Evolutionary conservation across 176 grass and related monocot species (phyloP).

Genomic region (Carex pumila): DNA sequence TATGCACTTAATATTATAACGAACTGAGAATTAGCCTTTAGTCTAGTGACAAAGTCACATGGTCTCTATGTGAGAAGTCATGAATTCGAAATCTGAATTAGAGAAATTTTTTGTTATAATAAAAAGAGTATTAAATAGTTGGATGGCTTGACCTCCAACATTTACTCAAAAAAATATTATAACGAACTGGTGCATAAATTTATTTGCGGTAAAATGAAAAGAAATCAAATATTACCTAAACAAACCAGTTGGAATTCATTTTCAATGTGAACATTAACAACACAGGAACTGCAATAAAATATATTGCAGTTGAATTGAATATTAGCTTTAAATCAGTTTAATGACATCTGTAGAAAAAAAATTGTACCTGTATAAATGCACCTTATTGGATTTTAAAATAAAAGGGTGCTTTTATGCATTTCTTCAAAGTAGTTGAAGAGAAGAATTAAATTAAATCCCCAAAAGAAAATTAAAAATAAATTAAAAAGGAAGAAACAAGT

Average conservation of each 20-base stretch:
- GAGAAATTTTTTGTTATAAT: no score
- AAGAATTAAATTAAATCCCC: background rate
- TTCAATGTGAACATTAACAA: background rate
- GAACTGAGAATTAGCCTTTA: background rate
- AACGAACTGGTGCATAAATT: background rate
- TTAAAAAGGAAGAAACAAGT: background rate
- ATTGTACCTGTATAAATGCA: background rate
- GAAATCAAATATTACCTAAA: background rate
- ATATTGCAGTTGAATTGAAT: background rate
- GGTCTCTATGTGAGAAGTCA: no score
- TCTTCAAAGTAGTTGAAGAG: constrained; percentile 11
- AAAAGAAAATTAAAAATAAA: constrained; percentile 4
- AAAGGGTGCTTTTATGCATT: background rate
- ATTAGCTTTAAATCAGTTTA: background rate
- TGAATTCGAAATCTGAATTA: no score
- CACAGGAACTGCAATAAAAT: background rate
- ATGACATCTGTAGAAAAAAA: background rate
- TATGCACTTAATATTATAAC: background rate
- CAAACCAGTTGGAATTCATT: background rate
- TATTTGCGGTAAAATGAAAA: background rate
- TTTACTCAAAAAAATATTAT: no score
- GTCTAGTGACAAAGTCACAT: no score
- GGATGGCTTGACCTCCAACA: no score
- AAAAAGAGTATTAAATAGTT: no score
- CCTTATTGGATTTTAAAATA: background rate